These are phyloP conservation scores for Penicillium alfredii DNA, from an alignment of 495 filamentous ascomycete species.

Conservation along the genomic window DNA sequence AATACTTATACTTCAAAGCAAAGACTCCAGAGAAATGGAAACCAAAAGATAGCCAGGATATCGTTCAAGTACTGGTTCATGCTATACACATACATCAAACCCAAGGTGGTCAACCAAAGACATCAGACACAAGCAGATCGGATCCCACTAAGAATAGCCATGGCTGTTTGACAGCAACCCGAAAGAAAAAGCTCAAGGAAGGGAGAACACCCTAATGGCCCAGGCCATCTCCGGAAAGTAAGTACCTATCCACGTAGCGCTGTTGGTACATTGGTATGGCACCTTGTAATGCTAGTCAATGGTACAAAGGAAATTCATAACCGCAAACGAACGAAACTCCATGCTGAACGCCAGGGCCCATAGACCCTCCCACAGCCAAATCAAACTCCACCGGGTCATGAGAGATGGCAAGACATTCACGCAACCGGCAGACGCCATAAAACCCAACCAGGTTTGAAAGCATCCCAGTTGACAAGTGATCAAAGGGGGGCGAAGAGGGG, in stretches of 20 bases:
- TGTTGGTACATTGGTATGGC: slow-evolving; percentile 20
- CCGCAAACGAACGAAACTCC: slow-evolving; percentile 23
- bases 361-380: slow-evolving; percentile 9
- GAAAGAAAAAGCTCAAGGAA: slow-evolving; percentile 11
- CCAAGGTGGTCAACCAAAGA: slow-evolving; percentile 14
- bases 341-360: slow-evolving; percentile 22
- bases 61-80: slow-evolving; percentile 11
- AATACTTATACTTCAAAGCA: too few relatives aligned
- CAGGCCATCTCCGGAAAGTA: slow-evolving; percentile 14
- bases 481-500: too few relatives aligned
- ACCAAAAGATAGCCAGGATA: slow-evolving; percentile 11
- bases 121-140: slow-evolving; percentile 15
- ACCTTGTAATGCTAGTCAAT: slow-evolving; percentile 24
- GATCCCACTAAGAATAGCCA: too few relatives aligned
- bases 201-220: slow-evolving; percentile 11
- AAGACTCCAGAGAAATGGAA: too few relatives aligned
- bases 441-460: too few relatives aligned
- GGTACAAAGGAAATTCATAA: slow-evolving; percentile 23
- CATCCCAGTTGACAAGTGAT: slow-evolving; percentile 11
- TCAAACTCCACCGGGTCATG: slow-evolving; percentile 22
- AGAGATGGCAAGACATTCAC: too few relatives aligned
- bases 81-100: slow-evolving; percentile 16
- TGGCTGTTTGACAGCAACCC: too few relatives aligned
- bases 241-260: slow-evolving; percentile 6
- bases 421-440: too few relatives aligned